Evolutionary conservation across 768 basidiomycete species (phyloP).

Genomic region (Lyophyllum semitale): DNA sequence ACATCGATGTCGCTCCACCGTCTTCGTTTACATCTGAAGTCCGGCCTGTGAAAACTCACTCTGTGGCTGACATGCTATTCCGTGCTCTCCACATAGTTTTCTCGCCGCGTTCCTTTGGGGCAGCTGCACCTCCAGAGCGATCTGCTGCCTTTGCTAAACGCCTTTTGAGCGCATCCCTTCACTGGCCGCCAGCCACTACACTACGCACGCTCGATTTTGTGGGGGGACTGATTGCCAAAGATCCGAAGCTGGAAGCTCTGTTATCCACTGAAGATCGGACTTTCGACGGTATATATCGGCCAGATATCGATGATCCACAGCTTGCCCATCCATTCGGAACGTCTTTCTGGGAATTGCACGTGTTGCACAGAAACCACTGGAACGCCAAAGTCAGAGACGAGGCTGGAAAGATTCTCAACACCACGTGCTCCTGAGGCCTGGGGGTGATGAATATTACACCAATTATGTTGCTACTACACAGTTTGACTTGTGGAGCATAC

Average conservation of each 20-base stretch:
- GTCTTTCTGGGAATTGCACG: slow-evolving; percentile 82
- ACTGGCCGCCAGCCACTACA: slow-evolving; percentile 73
- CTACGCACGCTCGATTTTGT: slow-evolving; percentile 78
- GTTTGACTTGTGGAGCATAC: background rate
- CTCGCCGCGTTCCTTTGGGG: slow-evolving; percentile 64
- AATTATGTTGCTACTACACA: slow-evolving; percentile 22
- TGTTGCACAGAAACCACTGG: slow-evolving; percentile 60
- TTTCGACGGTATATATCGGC: slow-evolving; percentile 81
- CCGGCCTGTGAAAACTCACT: slow-evolving; percentile 29
- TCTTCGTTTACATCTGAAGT: slow-evolving; percentile 24
- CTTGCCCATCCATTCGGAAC: slow-evolving; percentile 80
- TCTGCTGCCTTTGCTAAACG: slow-evolving; percentile 93
- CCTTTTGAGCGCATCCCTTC: slow-evolving; percentile 76
- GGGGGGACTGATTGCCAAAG: slow-evolving; percentile 66
- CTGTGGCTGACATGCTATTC: slow-evolving; percentile 77
- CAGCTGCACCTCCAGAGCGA: slow-evolving; percentile 65
- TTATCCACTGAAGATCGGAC: slow-evolving; percentile 86
- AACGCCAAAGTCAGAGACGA: slow-evolving; percentile 70
- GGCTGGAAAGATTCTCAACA: slow-evolving; percentile 58
- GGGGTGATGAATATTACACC: slow-evolving; percentile 16
- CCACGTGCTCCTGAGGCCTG: slow-evolving; percentile 37
- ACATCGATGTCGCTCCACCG: slow-evolving; percentile 56
- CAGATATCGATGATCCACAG: slow-evolving; percentile 88
- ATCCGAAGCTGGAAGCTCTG: slow-evolving; percentile 81
- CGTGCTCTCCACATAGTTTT: slow-evolving; percentile 82